phyloP scores from a whole-genome alignment of 805 yeast species.

The Saccharomycopsis synnaedendra region DNA sequence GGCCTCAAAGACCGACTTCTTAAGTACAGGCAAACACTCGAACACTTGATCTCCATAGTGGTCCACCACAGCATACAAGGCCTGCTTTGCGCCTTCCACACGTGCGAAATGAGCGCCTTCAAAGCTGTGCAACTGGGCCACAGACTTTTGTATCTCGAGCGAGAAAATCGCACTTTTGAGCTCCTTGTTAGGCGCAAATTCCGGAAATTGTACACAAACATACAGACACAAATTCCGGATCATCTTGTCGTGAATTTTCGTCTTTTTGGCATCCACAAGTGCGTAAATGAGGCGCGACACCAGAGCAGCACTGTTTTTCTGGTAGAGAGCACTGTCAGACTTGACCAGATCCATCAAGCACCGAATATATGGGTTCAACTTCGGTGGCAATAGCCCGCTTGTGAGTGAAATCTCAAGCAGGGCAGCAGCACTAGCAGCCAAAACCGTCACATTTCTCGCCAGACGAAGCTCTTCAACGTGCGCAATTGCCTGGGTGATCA shows the following conservation, averaged over 20 bases:
- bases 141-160: constrained; percentile 14
- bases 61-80: constrained; percentile 49
- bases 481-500: constrained; percentile 53
- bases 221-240: constrained; percentile 86
- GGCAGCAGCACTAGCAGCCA: constrained; percentile 73
- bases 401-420: constrained; percentile 43
- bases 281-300: constrained; percentile 53
- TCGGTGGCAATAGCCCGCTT: constrained; percentile 48
- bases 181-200: constrained; percentile 55
- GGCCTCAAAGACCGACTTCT: constrained; percentile 55
- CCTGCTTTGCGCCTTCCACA: constrained; percentile 66
- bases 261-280: constrained; percentile 45
- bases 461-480: constrained; percentile 48
- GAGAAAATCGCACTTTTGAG: constrained; percentile 9
- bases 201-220: constrained; percentile 94
- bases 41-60: constrained; percentile 47
- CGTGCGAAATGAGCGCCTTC: constrained; percentile 32
- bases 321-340: constrained; percentile 57
- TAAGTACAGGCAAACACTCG: constrained; percentile 52
- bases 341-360: constrained; percentile 90
- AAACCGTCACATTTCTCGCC: constrained; percentile 45
- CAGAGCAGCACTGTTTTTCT: constrained; percentile 57
- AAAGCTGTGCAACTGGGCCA: constrained; percentile 9
- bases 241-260: constrained; percentile 77
- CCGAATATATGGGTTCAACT: constrained; percentile 79